Conservation (phyloP, 345 rosid species). For the Xanthoceras sorbifolium region DNA sequence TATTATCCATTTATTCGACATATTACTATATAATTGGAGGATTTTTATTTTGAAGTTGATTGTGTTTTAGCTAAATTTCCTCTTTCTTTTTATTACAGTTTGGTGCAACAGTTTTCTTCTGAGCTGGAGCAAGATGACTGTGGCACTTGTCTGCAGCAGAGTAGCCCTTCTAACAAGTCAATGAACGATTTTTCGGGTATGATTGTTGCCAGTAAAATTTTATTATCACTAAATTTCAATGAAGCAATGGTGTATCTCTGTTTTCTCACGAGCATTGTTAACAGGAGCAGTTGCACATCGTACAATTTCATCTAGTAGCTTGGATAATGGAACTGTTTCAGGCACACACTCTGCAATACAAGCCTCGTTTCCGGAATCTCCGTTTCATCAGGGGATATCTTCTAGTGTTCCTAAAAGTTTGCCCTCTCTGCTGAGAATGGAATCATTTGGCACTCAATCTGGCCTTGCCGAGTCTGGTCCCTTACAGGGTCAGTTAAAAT, state of each 20-base stretch:
- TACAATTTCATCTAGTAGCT: slow-evolving; percentile 29
- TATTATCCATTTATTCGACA: neutral
- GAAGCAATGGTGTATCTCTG: neutral
- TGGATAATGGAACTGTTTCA: slow-evolving; percentile 33
- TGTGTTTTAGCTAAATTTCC: slow-evolving; percentile 9
- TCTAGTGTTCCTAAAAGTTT: slow-evolving; percentile 48
- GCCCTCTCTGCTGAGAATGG: slow-evolving; percentile 44
- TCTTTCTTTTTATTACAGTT: slow-evolving; percentile 33
- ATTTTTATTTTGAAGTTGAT: neutral
- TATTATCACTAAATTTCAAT: slow-evolving; percentile 13
- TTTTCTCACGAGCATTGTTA: slow-evolving; percentile 27
- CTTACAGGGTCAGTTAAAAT: slow-evolving; percentile 34
- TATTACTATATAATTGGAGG: slow-evolving; percentile 1
- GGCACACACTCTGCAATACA: slow-evolving; percentile 32
- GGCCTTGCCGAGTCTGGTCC: slow-evolving; percentile 32
- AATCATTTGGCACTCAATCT: slow-evolving; percentile 35
- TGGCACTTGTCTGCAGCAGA: slow-evolving; percentile 31
- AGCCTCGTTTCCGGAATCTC: slow-evolving; percentile 33
- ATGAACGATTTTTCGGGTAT: slow-evolving; percentile 43
- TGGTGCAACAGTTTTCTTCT: slow-evolving; percentile 30
- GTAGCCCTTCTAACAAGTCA: slow-evolving; percentile 38
- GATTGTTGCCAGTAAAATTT: slow-evolving; percentile 12
- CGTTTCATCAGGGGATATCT: slow-evolving; percentile 41
- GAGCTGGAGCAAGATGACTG: slow-evolving; percentile 39
- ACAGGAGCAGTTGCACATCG: slow-evolving; percentile 28